phyloP scores from a whole-genome alignment of 371 early-diverging fungal species.

The Syncephalastrum racemosum region DNA sequence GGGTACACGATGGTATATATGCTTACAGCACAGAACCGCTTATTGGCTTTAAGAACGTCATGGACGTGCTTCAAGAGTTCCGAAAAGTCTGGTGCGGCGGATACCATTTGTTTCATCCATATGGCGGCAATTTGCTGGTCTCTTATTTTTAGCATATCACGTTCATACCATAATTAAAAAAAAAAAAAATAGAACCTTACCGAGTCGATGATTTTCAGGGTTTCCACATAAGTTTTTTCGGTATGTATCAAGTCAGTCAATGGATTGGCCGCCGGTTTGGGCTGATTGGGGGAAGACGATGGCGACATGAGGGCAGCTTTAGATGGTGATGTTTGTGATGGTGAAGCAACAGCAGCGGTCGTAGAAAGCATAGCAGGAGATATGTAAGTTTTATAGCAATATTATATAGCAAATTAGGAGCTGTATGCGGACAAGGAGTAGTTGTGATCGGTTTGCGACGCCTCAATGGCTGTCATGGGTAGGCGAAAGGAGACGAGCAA shows the following conservation, averaged over 20 bases:
- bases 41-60: constrained; percentile 44
- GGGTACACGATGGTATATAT: background rate
- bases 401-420: background rate
- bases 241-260: constrained; percentile 49
- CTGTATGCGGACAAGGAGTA: constrained; percentile 1
- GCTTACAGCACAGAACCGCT: constrained; percentile 46
- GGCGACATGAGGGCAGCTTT: too few species aligned
- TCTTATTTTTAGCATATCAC: constrained; percentile 1
- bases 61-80: constrained; percentile 40
- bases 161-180: background rate
- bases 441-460: constrained; percentile 1
- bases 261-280: constrained; percentile 21
- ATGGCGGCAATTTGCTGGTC: constrained; percentile 50
- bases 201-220: constrained; percentile 46
- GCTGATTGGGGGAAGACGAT: too few species aligned
- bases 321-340: background rate
- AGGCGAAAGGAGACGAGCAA: constrained; percentile 22
- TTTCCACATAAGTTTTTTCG: constrained; percentile 46
- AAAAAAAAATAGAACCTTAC: constrained; percentile 24
- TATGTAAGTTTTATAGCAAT: background rate
- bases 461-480: constrained; percentile 15
- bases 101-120: constrained; percentile 47
- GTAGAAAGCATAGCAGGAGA: constrained; percentile 4
- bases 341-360: background rate
- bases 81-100: constrained; percentile 51